Percentiles rank a stretch among this genome's conserved stretches.
These are phyloP conservation scores for Cordyceps sp. DNA, from an alignment of 2,329 filamentous ascomycete species.

Conservation along the genomic window DNA sequence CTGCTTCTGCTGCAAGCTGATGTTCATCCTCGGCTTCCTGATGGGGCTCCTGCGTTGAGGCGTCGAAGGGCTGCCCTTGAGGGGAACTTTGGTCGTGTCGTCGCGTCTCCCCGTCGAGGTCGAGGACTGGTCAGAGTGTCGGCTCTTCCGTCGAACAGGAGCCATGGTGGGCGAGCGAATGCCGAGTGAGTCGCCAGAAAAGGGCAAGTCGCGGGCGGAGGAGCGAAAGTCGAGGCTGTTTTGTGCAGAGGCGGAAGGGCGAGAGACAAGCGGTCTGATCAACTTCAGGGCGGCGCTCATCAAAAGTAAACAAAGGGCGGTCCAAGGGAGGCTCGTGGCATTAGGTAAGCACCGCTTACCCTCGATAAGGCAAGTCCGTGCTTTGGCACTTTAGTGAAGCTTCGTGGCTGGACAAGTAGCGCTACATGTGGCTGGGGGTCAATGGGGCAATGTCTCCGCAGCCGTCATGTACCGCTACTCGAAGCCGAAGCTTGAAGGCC, in stretches of 20 bases:
- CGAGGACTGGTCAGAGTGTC: conserved; percentile 9
- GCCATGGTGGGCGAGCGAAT: conserved; percentile 23
- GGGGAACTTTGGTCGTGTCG: conserved; percentile 8
- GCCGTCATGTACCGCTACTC: background rate
- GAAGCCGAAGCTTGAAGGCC: background rate
- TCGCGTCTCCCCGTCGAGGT: conserved; percentile 3
- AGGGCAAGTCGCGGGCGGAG: background rate
- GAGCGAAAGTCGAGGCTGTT: background rate
- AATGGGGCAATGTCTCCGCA: background rate
- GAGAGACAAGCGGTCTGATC: background rate
- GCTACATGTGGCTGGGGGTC: conserved; percentile 5
- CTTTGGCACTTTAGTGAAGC: too few species aligned
- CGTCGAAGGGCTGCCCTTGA: conserved; percentile 18
- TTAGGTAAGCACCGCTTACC: conserved; percentile 4
- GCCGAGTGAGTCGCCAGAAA: background rate
- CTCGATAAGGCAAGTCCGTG: background rate
- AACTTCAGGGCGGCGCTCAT: conserved; percentile 6
- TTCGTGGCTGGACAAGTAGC: conserved; percentile 8
- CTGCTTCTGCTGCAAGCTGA: conserved; percentile 63
- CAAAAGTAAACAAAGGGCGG: conserved; percentile 23
- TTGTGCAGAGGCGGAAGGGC: background rate
- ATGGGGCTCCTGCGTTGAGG: conserved; percentile 37
- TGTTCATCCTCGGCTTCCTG: conserved; percentile 41
- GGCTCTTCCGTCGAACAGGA: conserved; percentile 23
- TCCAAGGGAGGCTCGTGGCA: background rate